These are phyloP conservation scores for Arctostaphylos glauca DNA, from an alignment of 148 eudicot genomes.

Conservation along the genomic window DNA sequence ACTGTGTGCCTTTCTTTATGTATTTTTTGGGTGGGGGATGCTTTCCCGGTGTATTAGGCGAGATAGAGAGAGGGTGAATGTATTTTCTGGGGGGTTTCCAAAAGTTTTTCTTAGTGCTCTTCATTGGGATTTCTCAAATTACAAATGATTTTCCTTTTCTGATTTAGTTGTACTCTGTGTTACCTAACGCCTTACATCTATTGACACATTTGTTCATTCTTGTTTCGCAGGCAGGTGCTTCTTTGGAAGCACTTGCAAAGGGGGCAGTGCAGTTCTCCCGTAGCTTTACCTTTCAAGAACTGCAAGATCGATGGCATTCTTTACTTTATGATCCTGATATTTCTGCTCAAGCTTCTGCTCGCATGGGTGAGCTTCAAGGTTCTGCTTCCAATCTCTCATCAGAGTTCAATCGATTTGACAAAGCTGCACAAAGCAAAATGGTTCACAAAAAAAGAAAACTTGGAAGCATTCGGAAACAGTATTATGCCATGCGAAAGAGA, in stretches of 20 bases:
- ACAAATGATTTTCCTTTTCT: neutral
- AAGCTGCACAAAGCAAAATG: constrained; percentile 34
- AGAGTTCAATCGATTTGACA: constrained; percentile 44
- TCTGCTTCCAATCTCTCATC: constrained; percentile 37
- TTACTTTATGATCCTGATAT: constrained; percentile 73
- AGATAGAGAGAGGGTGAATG: neutral
- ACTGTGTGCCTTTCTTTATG: neutral
- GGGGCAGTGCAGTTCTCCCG: constrained; percentile 89
- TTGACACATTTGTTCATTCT: neutral
- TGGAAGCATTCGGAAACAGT: constrained; percentile 61
- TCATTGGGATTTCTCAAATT: neutral
- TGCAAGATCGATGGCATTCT: constrained; percentile 74
- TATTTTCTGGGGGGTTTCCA: neutral
- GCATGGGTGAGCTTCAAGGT: constrained; percentile 62
- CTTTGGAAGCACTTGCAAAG: constrained; percentile 93
- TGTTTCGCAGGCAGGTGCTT: constrained; percentile 65
- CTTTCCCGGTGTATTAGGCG: neutral
- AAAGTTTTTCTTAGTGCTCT: neutral
- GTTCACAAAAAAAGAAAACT: constrained; percentile 52
- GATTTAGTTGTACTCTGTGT: neutral
- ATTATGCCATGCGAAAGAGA: constrained; percentile 76
- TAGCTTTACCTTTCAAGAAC: constrained; percentile 58
- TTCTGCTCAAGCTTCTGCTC: constrained; percentile 54
- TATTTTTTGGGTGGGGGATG: neutral
- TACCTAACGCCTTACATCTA: neutral